Evolutionary conservation across 495 filamentous ascomycete genomes (phyloP).

Genomic region (Arthonia radiata): DNA sequence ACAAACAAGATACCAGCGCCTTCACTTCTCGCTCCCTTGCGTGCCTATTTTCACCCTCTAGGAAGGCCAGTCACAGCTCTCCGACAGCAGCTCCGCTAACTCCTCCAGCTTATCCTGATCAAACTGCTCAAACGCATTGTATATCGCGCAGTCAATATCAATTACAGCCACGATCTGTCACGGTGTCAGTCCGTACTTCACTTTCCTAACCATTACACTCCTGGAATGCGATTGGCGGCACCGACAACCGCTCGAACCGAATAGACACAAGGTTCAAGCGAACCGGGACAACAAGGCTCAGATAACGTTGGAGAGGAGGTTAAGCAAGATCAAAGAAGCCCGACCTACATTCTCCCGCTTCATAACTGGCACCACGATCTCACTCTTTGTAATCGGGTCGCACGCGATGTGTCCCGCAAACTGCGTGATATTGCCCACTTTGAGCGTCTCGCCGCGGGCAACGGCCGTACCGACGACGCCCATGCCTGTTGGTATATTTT

Average conservation of each 20-base stretch:
- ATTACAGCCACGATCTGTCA: slow-evolving; percentile 59
- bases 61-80: not conserved
- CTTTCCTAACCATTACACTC: too few relatives aligned
- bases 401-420: slow-evolving; percentile 89
- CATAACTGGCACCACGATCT: slow-evolving; percentile 75
- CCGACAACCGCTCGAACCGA: too few relatives aligned
- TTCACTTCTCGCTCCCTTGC: too few relatives aligned
- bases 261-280: too few relatives aligned
- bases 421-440: slow-evolving; percentile 47
- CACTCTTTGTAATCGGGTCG: slow-evolving; percentile 56
- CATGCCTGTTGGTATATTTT: slow-evolving; percentile 51
- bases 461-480: slow-evolving; percentile 76
- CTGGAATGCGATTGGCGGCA: too few relatives aligned
- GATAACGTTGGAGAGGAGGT: too few relatives aligned
- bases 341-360: slow-evolving; percentile 26
- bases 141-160: slow-evolving; percentile 57
- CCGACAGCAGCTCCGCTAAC: slow-evolving; percentile 37
- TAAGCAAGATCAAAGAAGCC: too few relatives aligned
- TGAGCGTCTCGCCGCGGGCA: slow-evolving; percentile 29
- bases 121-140: slow-evolving; percentile 48
- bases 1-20: too few relatives aligned
- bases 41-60: too few relatives aligned
- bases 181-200: slow-evolving; percentile 5
- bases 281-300: too few relatives aligned
- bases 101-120: slow-evolving; percentile 46